Conservation (phyloP, 176 grass and related monocot species). For the Phyllostachys edulis region DNA sequence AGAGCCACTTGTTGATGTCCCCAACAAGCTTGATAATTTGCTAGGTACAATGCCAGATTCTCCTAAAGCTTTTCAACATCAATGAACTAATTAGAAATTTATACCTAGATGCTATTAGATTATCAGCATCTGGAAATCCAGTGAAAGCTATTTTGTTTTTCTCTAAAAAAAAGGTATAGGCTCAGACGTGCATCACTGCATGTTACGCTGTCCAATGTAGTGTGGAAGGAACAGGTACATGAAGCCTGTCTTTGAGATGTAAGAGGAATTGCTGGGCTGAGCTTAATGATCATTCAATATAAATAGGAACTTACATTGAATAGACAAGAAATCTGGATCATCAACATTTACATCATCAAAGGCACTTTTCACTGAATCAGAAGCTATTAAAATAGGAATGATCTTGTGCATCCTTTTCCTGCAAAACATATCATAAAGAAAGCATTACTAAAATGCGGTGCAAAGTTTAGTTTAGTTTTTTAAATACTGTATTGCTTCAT, state of each 20-base stretch:
- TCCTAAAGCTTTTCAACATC: constrained; percentile 70
- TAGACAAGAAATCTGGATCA: constrained; percentile 88
- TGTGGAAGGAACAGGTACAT: background rate
- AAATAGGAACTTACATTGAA: constrained; percentile 78
- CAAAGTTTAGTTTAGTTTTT: background rate
- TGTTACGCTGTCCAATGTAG: background rate
- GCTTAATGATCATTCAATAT: constrained; percentile 24
- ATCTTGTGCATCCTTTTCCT: constrained; percentile 79
- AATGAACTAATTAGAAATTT: constrained; percentile 23
- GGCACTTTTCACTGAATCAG: constrained; percentile 44
- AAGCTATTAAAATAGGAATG: constrained; percentile 47
- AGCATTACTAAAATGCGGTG: background rate
- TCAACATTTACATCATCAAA: constrained; percentile 77
- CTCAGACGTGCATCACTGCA: background rate
- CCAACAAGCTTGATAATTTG: constrained; percentile 51
- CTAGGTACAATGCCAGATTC: constrained; percentile 81
- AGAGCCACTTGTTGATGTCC: constrained; percentile 28
- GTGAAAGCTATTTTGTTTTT: background rate
- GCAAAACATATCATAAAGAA: constrained; percentile 29
- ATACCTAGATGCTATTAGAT: background rate
- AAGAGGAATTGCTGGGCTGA: background rate
- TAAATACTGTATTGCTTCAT: background rate
- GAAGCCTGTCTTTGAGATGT: background rate
- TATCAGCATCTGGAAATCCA: background rate
- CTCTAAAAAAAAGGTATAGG: background rate